Base-by-base conservation (phyloP, 208 protist genomes). In the Leishmania major region DNA sequence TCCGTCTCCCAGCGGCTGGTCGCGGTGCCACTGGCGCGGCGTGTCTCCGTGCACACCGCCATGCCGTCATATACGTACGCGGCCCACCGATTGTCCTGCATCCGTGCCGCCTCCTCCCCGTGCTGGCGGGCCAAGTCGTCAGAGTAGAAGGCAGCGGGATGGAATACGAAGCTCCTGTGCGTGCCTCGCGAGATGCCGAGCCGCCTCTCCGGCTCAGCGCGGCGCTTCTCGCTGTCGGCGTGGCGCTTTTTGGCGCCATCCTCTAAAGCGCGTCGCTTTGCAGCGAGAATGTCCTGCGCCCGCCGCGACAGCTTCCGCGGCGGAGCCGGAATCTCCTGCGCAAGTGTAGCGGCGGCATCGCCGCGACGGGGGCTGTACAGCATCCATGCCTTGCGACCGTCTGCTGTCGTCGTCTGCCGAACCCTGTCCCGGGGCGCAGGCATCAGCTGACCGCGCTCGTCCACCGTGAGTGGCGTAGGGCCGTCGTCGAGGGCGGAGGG, bases 341-440 rank as follows among this genome's bases (percentile, higher is more conserved):
- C 74, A n/a, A 73, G 49, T n/a, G 75, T 62, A 35, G 73, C 59
- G 31, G 28, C 49, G 35, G 77, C 75, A 49, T 89, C 85, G 5
- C 84, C 83, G 67, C 75, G 78, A 31, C 84, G 86, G 22, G 89
- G 81, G 51, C 79, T 77, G 47, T 90, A 82, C 49, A 94, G 87
- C 82, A 95, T 84, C 94, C 94, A 95, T 81, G 74, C 76, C 47
- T 84, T 78, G 53, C 82, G 81, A 2, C 92, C 93, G 64, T 96
- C 93, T 5, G 86, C 22, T 19, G 85, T 90, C 31, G 87, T 59
- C 43, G 80, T 86, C 55, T 80, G 83, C 75, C 78, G 80, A 75
- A 96, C 91, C 51, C 83, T 84, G 28, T 85, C 85, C 35, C 81
- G 87, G 60, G 82, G 76, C 62, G 79, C 60, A 51, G 86, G 76